Percentiles rank a stretch among this genome's conserved stretches.
These are phyloP conservation scores for Cytospora mali DNA, from an alignment of 2,329 filamentous ascomycete genomes.

Conservation along the genomic window DNA sequence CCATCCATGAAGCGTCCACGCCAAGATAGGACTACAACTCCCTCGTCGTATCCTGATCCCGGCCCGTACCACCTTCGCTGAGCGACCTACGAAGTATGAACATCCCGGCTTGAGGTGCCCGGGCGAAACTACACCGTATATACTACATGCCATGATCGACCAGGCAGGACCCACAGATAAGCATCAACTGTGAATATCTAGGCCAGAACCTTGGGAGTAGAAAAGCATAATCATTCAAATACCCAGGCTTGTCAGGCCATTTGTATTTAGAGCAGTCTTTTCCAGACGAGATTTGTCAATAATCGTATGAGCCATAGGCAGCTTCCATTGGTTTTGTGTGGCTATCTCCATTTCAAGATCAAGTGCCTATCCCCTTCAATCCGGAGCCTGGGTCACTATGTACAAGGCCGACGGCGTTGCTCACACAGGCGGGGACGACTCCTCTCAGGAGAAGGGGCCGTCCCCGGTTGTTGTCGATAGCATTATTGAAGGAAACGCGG, in stretches of 20 bases:
- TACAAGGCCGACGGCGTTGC: background rate
- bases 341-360: background rate
- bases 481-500: background rate
- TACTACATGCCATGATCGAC: conserved; percentile 18
- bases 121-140: background rate
- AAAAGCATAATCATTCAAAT: background rate
- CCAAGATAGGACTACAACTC: background rate
- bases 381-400: background rate
- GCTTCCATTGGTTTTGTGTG: background rate
- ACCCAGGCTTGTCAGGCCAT: background rate
- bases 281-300: background rate
- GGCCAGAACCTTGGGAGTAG: background rate
- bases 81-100: conserved; percentile 6
- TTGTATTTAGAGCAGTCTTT: background rate
- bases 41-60: background rate
- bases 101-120: background rate
- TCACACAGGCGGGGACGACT: background rate
- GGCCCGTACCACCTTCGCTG: background rate
- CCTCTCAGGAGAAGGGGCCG: conserved; percentile 5
- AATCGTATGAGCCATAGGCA: conserved; percentile 5
- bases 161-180: conserved; percentile 15
- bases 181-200: conserved; percentile 21
- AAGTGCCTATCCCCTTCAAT: background rate
- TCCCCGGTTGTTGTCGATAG: conserved; percentile 2
- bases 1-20: too few relatives aligned